Conservation (phyloP, 2,329 filamentous ascomycete genomes). For the Curvularia spicifera region DNA sequence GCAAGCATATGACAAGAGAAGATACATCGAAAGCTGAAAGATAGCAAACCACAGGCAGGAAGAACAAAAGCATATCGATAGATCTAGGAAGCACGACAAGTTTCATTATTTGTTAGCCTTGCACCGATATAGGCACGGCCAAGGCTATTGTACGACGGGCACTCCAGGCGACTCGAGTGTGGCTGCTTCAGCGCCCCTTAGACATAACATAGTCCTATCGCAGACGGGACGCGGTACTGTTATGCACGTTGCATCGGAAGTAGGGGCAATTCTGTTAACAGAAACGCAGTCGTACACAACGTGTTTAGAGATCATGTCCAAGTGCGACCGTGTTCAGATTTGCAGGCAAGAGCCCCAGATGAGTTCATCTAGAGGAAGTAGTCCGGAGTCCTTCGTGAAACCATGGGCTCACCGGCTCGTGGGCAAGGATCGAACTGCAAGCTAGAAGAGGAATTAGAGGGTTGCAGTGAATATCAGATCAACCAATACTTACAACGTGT, state of each 20-base stretch:
- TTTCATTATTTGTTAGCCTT: slow-evolving; percentile 9
- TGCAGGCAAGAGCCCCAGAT: slow-evolving; percentile 30
- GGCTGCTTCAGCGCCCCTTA: slow-evolving; percentile 15
- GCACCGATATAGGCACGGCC: slow-evolving; percentile 1
- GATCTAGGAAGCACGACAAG: background rate
- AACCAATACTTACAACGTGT: slow-evolving; percentile 87
- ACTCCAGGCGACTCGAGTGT: slow-evolving; percentile 13
- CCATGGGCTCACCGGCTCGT: slow-evolving; percentile 96
- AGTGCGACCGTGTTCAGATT: slow-evolving; percentile 20
- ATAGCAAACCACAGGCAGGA: background rate
- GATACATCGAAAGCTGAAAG: background rate
- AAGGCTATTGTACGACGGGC: slow-evolving; percentile 5
- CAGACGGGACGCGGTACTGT: slow-evolving; percentile 5
- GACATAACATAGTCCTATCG: slow-evolving; percentile 7
- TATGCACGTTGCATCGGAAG: slow-evolving; percentile 9
- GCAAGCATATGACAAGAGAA: background rate
- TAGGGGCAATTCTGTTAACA: slow-evolving; percentile 10
- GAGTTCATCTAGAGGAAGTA: slow-evolving; percentile 80
- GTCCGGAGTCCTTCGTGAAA: slow-evolving; percentile 91
- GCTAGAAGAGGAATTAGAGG: slow-evolving; percentile 61
- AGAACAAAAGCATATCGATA: background rate
- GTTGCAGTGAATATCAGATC: background rate
- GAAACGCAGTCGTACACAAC: slow-evolving; percentile 19
- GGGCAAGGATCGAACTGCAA: slow-evolving; percentile 99
- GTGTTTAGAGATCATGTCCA: slow-evolving; percentile 15